Evolutionary conservation across 192 early-diverging fungal species (phyloP), one percentile per base, ranked within the genome.

Genomic region (Helicostylum pulchrum): DNA sequence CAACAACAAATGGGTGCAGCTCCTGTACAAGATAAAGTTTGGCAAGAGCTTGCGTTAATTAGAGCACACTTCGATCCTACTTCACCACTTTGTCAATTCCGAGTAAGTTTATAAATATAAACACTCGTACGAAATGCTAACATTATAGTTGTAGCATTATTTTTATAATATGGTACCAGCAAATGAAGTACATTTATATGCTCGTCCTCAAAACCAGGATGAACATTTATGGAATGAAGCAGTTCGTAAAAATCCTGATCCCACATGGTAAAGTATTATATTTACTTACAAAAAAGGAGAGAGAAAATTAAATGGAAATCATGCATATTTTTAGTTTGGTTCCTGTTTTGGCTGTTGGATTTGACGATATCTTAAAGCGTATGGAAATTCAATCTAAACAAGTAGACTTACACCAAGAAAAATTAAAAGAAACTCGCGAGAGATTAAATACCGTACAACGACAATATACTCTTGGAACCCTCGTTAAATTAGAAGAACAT

Each of bases 151-250:
- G 23, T 48, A 59, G 87, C 90, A 95, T 72, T 98, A 94, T 69
- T 96, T 98, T 67, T 98, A 98, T 75, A 98, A 97, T 66, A 84
- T 91, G 71, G 93, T 92, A 3, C 89, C 94, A 70, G 90, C 94
- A 0, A 82, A 76, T n/a, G 91, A 96, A 77, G 88, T 88, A 15
- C 81, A 80, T 39, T 64, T 85, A 51, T 97, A 98, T 66, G 84
- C 78, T 52, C 88, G 83, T 39, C 88, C 89, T 14, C 80, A 85
- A 1, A 83, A 84, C 62, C 75, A 90, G 12, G 90, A 95, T 53
- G 68, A 76, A 0, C 67, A 74, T 14, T 74, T 93, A 43, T 98
- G 90, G 82, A 78, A 91, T 52, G 90, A 95, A 67, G 96, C 96
- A 4, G 76, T 88, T 48, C 62, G 72, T 53, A 87, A 94, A 61